Evolutionary conservation across 2,329 filamentous ascomycete genomes (phyloP).

Genomic region (Helminthosporium solani): DNA sequence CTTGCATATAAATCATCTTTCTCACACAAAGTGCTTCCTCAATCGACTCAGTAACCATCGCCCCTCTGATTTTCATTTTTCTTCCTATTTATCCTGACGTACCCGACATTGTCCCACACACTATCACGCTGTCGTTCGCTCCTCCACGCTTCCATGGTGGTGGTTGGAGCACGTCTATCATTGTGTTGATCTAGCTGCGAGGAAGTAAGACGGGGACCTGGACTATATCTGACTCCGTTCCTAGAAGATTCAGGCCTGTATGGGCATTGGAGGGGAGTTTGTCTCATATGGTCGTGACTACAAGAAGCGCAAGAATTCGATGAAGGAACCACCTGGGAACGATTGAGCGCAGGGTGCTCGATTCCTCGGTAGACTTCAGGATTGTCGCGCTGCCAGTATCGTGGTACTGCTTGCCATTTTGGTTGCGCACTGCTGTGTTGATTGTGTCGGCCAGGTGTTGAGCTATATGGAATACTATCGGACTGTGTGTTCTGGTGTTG

Average conservation of each 20-base stretch:
- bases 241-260: not conserved
- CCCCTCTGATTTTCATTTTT: not conserved
- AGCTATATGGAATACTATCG: not conserved
- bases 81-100: not conserved
- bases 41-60: not conserved
- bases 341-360: conserved; percentile 1
- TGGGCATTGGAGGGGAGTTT: not conserved
- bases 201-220: conserved; percentile 1
- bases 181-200: conserved; percentile 8
- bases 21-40: not conserved
- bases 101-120: conserved; percentile 13
- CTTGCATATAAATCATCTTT: not conserved
- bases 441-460: not conserved
- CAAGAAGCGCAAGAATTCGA: not conserved
- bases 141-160: conserved; percentile 8
- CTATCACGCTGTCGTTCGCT: conserved; percentile 8
- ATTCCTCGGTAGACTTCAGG: conserved; percentile 1
- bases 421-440: not conserved
- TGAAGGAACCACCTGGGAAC: not conserved
- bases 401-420: conserved; percentile 11
- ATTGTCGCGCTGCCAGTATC: conserved; percentile 7
- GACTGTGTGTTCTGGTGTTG: not conserved
- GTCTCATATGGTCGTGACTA: not conserved
- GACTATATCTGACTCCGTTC: not conserved
- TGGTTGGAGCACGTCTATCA: not conserved